Conservation (phyloP, 1,284 basidiomycete genomes). For the Ganoderma meredithae region DNA sequence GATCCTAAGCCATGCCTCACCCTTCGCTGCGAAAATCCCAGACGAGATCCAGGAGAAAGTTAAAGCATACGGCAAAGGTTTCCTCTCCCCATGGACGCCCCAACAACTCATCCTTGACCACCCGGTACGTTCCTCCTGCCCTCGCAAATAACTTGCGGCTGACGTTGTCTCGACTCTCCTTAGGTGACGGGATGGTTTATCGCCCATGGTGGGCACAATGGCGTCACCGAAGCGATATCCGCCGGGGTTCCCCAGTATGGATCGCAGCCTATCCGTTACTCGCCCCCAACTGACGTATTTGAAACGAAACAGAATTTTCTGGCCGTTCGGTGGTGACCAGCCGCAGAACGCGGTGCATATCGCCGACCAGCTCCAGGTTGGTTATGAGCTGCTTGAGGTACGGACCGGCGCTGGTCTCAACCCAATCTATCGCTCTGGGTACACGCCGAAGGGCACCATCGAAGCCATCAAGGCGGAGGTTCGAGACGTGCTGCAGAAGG, state of each 20-base stretch:
- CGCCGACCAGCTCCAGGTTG: conserved; percentile 32
- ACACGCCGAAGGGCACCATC: conserved; percentile 31
- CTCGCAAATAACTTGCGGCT: too few relatives aligned
- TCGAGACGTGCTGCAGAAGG: conserved; percentile 28
- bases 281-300: not conserved
- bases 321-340: conserved; percentile 39
- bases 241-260: conserved; percentile 28
- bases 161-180: not conserved
- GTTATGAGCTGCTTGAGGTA: conserved; percentile 40
- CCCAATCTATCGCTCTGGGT: conserved; percentile 31
- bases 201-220: conserved; percentile 32
- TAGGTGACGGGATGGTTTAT: conserved; percentile 30
- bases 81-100: conserved; percentile 34
- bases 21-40: conserved; percentile 23
- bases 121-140: conserved; percentile 24
- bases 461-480: conserved; percentile 34
- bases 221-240: conserved; percentile 24
- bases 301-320: conserved; percentile 22
- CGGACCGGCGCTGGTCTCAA: conserved; percentile 34
- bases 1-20: conserved; percentile 36
- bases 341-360: conserved; percentile 36
- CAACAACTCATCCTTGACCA: conserved; percentile 38
- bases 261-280: too few relatives aligned
- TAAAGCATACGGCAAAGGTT: conserved; percentile 27
- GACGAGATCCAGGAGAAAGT: conserved; percentile 32